These are phyloP conservation scores for Taphrina flavorubra DNA, from an alignment of 1,139 yeast genomes.

Conservation along the genomic window DNA sequence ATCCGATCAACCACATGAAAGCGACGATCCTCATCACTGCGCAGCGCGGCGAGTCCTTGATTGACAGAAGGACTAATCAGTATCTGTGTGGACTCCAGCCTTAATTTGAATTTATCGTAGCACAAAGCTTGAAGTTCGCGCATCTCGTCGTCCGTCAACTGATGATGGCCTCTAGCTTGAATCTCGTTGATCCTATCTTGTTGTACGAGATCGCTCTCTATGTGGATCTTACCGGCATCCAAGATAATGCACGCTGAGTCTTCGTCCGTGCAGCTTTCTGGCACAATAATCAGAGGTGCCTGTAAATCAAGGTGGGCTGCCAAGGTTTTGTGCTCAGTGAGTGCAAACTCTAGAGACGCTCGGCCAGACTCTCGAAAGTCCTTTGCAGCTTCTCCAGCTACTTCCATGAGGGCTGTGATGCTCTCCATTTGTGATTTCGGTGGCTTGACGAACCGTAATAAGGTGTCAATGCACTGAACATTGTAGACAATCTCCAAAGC, in stretches of 20 bases:
- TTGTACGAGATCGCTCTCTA: slow-evolving; percentile 79
- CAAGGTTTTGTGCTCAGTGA: slow-evolving; percentile 91
- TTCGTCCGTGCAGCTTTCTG: slow-evolving; percentile 78
- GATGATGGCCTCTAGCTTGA: slow-evolving; percentile 66
- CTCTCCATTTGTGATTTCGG: slow-evolving; percentile 87
- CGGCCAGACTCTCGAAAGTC: slow-evolving; percentile 89
- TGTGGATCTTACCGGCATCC: slow-evolving; percentile 95
- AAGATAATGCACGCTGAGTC: slow-evolving; percentile 86
- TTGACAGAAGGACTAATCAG: slow-evolving; percentile 82
- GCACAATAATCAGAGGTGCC: slow-evolving; percentile 90
- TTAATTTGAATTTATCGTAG: slow-evolving; percentile 85
- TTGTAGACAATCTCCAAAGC: slow-evolving; percentile 92
- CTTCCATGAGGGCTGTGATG: slow-evolving; percentile 87
- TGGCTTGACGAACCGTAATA: slow-evolving; percentile 78
- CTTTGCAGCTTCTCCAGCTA: slow-evolving; percentile 94
- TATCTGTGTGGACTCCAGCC: slow-evolving; percentile 75
- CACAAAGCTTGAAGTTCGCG: slow-evolving; percentile 71
- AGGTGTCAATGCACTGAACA: slow-evolving; percentile 75
- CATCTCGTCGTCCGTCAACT: slow-evolving; percentile 77
- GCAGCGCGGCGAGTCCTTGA: slow-evolving; percentile 72
- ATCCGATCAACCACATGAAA: slow-evolving; percentile 75
- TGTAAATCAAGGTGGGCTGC: slow-evolving; percentile 85
- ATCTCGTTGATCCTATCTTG: slow-evolving; percentile 71
- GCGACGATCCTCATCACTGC: slow-evolving; percentile 55
- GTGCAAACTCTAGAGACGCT: slow-evolving; percentile 87